Conservation (phyloP, 2,329 filamentous ascomycete genomes). For the Davidsoniella neocaledoniae region DNA sequence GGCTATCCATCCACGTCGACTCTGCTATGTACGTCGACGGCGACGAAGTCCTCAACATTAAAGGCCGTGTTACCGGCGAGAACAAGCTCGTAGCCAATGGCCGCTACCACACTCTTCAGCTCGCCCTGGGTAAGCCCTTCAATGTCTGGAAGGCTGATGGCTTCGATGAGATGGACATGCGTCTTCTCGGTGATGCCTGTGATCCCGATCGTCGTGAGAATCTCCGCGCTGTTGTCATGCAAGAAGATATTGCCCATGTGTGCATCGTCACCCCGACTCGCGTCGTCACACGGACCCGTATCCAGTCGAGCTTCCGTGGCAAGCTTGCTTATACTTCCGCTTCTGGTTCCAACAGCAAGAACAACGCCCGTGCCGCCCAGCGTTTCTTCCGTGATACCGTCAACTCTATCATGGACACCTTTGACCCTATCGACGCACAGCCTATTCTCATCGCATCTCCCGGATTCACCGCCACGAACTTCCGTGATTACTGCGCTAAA, state of each 20-base stretch:
- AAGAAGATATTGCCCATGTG: conserved; percentile 71
- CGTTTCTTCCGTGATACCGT: conserved; percentile 6
- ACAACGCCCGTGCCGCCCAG: conserved; percentile 21
- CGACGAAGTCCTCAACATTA: conserved; percentile 37
- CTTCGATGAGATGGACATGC: conserved; percentile 80
- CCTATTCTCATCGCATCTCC: conserved; percentile 77
- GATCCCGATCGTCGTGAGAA: conserved; percentile 66
- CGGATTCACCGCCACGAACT: conserved; percentile 69
- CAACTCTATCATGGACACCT: conserved; percentile 52
- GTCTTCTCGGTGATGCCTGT: conserved; percentile 62
- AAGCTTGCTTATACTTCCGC: conserved; percentile 30
- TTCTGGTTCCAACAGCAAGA: conserved; percentile 26
- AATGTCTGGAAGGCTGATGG: conserved; percentile 66
- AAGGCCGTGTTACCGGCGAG: conserved; percentile 35
- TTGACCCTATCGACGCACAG: conserved; percentile 59
- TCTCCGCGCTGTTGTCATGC: conserved; percentile 82
- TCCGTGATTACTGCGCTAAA: conserved; percentile 53
- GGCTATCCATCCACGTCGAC: conserved; percentile 39
- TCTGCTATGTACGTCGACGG: conserved; percentile 41
- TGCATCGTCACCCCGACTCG: conserved; percentile 69
- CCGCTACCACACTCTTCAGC: conserved; percentile 49
- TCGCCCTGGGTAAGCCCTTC: conserved; percentile 78
- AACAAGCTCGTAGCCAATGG: conserved; percentile 36
- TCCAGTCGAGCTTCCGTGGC: conserved; percentile 44
- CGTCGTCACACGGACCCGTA: conserved; percentile 53